These are phyloP conservation scores for Ustilago loliicola DNA, from an alignment of 1,284 basidiomycete species.

Conservation along the genomic window DNA sequence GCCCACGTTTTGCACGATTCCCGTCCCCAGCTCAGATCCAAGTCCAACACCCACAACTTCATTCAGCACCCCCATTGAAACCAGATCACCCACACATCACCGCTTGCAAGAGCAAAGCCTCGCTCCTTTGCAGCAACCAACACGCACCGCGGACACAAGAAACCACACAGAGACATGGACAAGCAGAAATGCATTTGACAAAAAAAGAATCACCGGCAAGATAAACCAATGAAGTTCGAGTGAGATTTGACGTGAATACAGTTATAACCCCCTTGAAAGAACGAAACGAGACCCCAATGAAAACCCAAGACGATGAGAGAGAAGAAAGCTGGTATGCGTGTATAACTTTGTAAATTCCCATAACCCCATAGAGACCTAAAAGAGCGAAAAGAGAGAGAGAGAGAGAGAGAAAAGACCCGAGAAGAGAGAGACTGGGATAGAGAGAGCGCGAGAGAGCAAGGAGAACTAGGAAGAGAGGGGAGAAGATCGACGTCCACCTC, in stretches of 20 bases:
- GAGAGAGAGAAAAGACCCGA: constrained; percentile 14
- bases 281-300: no score
- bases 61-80: no score
- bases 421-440: neutral
- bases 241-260: constrained; percentile 4
- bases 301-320: neutral
- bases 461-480: constrained; percentile 18
- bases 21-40: no score
- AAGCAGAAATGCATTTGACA: neutral
- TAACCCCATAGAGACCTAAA: constrained; percentile 7
- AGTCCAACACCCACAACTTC: no score
- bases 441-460: neutral
- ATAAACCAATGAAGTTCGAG: neutral
- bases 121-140: no score
- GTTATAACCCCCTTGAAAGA: neutral
- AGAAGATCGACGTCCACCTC: constrained; percentile 5
- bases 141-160: no score
- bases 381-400: constrained; percentile 12
- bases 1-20: no score
- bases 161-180: neutral
- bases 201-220: no score
- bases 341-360: constrained; percentile 10
- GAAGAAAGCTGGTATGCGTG: constrained; percentile 11
- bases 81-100: no score
- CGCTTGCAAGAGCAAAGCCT: no score